These are phyloP conservation scores for Cucurbita pepo DNA, from an alignment of 306 rosid species.

Conservation along the genomic window DNA sequence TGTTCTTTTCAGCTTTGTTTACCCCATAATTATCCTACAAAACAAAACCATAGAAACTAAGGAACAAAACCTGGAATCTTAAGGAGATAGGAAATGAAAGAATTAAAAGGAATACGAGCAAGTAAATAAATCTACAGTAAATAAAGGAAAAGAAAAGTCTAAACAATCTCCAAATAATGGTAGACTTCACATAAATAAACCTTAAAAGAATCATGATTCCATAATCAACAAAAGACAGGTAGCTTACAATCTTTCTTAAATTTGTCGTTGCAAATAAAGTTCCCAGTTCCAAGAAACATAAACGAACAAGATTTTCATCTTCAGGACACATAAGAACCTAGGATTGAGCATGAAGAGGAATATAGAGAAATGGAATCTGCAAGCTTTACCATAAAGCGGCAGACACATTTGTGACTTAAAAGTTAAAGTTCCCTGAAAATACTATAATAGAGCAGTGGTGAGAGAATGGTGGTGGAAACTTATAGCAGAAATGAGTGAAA, in stretches of 20 bases:
- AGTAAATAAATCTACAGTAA: neutral
- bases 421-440: neutral
- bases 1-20: constrained; percentile 25
- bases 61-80: constrained; percentile 8
- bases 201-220: neutral
- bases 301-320: neutral
- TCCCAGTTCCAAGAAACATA: neutral
- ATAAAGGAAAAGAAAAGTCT: neutral
- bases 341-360: neutral
- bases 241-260: neutral
- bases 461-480: neutral
- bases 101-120: neutral
- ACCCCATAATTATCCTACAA: constrained; percentile 45
- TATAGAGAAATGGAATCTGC: neutral
- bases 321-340: neutral
- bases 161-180: neutral
- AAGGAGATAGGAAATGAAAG: neutral
- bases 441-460: neutral
- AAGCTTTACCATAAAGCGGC: neutral
- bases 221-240: neutral
- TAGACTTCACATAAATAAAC: neutral
- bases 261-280: neutral
- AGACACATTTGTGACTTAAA: neutral
- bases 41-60: constrained; percentile 9
- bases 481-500: neutral